Base-by-base conservation (phyloP, 192 early-diverging fungal species). In the Coemansia reversa region DNA sequence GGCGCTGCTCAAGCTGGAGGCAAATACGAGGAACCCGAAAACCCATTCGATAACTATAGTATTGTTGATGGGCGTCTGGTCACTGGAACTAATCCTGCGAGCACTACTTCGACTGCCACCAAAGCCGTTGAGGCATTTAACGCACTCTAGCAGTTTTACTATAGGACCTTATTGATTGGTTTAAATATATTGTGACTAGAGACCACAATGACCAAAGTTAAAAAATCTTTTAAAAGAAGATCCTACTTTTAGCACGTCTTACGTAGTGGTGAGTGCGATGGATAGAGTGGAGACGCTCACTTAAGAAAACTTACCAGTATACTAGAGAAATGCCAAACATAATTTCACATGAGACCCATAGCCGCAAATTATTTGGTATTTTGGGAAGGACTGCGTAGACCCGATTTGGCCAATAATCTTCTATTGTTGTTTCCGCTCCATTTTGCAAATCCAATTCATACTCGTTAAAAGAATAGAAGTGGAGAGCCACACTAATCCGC, bases 41-140 rank as follows among this genome's bases (percentile, higher is more conserved):
- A 61, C n/a, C 82, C 79, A 20, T 87, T 76, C 49, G 84, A 75
- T 42, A 84, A 65, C 57, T 82, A 51, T 28, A 49, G 64, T 20
- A 30, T 82, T 30, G 74, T 74, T 0, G 90, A 92, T 54, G 90
- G 90, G 0, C 76, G 84, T 18, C 54, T 92, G 19, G 85, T 91
- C 19, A 90, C 90, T 7, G 89, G 90, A 24, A 83, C 86, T 55
- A 88, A 90, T 70, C 90, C 90, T 2, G 83, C 87, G 42, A 84
- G 83, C 72, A 86, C 87, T 24, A 73, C 72, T 55, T 66, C 75
- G 16, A 82, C 79, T 18, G 79, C 79, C 6, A 71, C 45, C 23
- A 74, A 82, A 60, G 70, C 79, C 7, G 66, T 82, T 8, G 55
- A 52, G 3, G 79, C 61, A 24, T 82, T 82, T 55, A 49, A 62